phyloP scores from a whole-genome alignment of 2,329 filamentous ascomycete genomes.

The Aspergillus spinulosporus region DNA sequence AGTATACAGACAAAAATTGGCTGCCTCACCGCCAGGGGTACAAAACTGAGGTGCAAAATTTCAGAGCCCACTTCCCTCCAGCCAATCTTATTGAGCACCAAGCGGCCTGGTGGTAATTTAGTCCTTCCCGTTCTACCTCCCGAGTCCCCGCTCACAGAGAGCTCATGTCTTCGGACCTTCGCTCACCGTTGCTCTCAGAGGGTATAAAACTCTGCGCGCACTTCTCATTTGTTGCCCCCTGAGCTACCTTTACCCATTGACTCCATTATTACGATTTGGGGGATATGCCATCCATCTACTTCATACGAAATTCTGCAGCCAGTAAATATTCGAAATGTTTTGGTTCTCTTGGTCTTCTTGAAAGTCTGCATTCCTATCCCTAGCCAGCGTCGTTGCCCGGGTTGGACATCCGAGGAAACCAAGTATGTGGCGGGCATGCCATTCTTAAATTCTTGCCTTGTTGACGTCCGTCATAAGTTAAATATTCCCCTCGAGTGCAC shows the following conservation, averaged over 20 bases:
- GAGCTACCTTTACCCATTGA: not conserved
- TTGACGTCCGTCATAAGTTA: not conserved
- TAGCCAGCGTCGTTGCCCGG: constrained; percentile 21
- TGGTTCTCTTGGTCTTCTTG: not conserved
- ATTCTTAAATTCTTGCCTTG: not conserved
- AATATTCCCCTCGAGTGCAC: not conserved
- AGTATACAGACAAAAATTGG: not conserved
- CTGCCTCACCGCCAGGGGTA: not conserved
- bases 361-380: constrained; percentile 23
- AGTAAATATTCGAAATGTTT: not conserved
- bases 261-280: not conserved
- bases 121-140: not conserved
- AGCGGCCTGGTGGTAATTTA: not conserved
- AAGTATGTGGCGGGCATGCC: not conserved
- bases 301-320: constrained; percentile 1
- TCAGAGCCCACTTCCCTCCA: not conserved
- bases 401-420: not conserved
- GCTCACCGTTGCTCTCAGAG: not conserved
- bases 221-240: constrained; percentile 6
- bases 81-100: not conserved
- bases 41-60: not conserved
- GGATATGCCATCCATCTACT: not conserved
- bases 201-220: not conserved
- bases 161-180: not conserved
- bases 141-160: not conserved